Percentiles rank a stretch among this genome's conserved stretches.
Evolutionary conservation across 2,329 filamentous ascomycete genomes (phyloP).

Genomic region (Paracorniculantispora psalliotae): DNA sequence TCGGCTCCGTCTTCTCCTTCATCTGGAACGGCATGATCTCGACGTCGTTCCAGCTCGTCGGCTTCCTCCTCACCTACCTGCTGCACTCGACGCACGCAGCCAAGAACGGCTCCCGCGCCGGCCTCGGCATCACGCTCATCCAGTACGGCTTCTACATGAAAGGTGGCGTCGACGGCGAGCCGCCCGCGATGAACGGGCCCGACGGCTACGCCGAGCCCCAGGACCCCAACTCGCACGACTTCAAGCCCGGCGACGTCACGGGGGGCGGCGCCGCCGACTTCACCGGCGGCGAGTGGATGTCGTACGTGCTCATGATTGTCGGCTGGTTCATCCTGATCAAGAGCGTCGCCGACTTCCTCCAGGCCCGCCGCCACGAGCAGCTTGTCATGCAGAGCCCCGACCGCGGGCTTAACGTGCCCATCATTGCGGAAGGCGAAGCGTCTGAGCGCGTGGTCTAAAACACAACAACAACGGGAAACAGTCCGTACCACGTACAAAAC

Average conservation of each 20-base stretch:
- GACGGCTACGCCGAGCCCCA: slow-evolving; percentile 65
- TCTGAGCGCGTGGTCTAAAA: slow-evolving; percentile 68
- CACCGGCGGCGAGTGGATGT: slow-evolving; percentile 77
- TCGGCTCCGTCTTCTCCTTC: slow-evolving; percentile 81
- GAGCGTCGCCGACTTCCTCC: slow-evolving; percentile 85
- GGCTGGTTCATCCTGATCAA: slow-evolving; percentile 98
- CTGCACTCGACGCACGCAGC: slow-evolving; percentile 96
- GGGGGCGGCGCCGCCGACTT: slow-evolving; percentile 51
- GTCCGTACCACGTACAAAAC: neutral
- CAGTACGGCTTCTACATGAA: slow-evolving; percentile 98
- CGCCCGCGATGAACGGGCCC: slow-evolving; percentile 42
- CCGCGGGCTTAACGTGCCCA: slow-evolving; percentile 73
- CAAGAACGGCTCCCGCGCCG: slow-evolving; percentile 93
- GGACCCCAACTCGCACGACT: slow-evolving; percentile 87
- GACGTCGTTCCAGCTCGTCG: slow-evolving; percentile 94
- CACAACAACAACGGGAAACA: neutral
- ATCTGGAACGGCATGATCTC: slow-evolving; percentile 95
- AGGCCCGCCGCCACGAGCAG: slow-evolving; percentile 84
- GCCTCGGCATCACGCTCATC: slow-evolving; percentile 89
- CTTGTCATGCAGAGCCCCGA: slow-evolving; percentile 90
- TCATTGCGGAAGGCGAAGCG: slow-evolving; percentile 81
- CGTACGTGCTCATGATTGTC: slow-evolving; percentile 91
- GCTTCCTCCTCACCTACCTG: slow-evolving; percentile 95
- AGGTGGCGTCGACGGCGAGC: slow-evolving; percentile 44
- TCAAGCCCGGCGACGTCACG: slow-evolving; percentile 67